Base-by-base conservation (phyloP, 371 early-diverging fungal genomes). In the Mortierella sp. region DNA sequence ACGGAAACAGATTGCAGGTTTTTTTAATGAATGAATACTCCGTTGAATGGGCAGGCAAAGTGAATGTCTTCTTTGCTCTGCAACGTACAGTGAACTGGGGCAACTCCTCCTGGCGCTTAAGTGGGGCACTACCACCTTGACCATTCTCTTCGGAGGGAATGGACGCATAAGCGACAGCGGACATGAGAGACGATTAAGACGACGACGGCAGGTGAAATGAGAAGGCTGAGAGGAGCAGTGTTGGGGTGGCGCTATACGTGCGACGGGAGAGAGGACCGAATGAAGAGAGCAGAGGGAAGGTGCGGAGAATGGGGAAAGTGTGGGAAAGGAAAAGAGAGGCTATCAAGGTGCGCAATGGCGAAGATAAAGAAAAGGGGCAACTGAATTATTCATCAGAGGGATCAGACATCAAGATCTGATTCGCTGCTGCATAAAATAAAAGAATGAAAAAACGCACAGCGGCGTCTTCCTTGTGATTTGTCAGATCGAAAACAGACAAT, bases 51-150 rank as follows among this genome's bases (percentile, higher is more conserved):
- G 46, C 9, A 9, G 17, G 9, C 21, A 46, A 46, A n/a, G 8
- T 19, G 14, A 21, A 19, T 50, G 23, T 50, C 3, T 50, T 50
- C 28, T 50, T 21, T 21, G 1, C 14, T 46, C 39, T 14, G 1
- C 27, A 26, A 19, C 63, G 53, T 66, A 72, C 73, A 15, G 73
- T 72, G 46, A 72, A 72, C 41, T 72, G 73, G 7, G 73, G 73
- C 12, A 66, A 55, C 58, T 66, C 59, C 46, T 72, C 43, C 7
- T 65, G 57, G 9, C 63, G 63, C 11, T 56, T 15, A 17, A 49
- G 55, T 27, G 30, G 28, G 48, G 2, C 39, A 31, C 19, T 8
- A 24, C 17, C 14, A 26, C 14, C 26, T 12, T 41, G 26, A 21
- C 47, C 41, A 28, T 37, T 32, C 44, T 68, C 60, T 27, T 49